Evolutionary conservation across 192 early-diverging fungal genomes (phyloP).

Genomic region (Coemansia sp.): DNA sequence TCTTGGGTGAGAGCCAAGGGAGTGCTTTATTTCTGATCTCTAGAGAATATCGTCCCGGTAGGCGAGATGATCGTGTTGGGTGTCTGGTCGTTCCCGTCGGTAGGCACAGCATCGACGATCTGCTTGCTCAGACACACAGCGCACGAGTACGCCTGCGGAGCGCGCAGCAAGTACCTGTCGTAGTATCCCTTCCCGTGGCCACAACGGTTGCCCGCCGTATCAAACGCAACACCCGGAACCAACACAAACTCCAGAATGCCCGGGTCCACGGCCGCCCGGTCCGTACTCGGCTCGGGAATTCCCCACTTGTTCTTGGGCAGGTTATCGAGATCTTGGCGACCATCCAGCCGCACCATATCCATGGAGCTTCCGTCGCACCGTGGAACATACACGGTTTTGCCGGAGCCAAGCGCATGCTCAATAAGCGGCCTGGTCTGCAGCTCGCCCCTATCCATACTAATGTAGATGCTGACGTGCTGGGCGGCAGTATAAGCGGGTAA

Average conservation of each 20-base stretch:
- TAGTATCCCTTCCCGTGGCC: conserved; percentile 46
- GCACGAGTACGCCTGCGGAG: conserved; percentile 9
- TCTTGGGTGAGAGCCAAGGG: too few relatives aligned
- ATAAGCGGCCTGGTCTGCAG: conserved; percentile 21
- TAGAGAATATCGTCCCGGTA: conserved; percentile 6
- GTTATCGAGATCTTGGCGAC: neutral
- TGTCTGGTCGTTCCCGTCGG: conserved; percentile 11
- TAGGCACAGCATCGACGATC: conserved; percentile 21
- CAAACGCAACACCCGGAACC: conserved; percentile 43
- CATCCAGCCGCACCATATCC: conserved; percentile 26
- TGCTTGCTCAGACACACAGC: conserved; percentile 35
- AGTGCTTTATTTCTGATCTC: neutral
- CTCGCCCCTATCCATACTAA: conserved; percentile 25
- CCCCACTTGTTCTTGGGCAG: conserved; percentile 25
- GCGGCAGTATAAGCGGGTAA: conserved; percentile 7
- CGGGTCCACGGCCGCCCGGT: conserved; percentile 13
- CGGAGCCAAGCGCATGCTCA: neutral
- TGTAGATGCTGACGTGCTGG: conserved; percentile 32
- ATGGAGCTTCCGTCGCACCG: conserved; percentile 12
- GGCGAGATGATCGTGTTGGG: conserved; percentile 29
- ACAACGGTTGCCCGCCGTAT: conserved; percentile 17
- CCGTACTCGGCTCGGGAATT: conserved; percentile 20
- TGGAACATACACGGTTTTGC: conserved; percentile 38
- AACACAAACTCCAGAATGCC: conserved; percentile 23
- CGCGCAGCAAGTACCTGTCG: conserved; percentile 18